A percentile compares a stretch with the other conserved stretches of the same genome.
These are phyloP conservation scores for Taxillus chinensis DNA, from an alignment of 164 flowering plant genomes.

Conservation along the genomic window DNA sequence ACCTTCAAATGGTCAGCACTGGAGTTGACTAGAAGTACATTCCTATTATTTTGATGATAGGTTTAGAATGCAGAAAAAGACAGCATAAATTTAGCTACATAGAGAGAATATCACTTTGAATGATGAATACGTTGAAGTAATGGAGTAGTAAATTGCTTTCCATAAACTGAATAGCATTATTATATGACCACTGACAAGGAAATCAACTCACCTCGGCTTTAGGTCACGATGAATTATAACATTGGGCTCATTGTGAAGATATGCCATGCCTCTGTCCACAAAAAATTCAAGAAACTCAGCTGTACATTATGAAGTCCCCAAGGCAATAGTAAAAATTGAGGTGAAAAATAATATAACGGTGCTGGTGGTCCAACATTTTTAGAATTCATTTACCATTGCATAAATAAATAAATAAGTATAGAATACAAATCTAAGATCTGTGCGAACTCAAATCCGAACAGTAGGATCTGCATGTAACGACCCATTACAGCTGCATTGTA, in stretches of 20 bases:
- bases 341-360: neutral
- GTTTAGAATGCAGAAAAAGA: neutral
- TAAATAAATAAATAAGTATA: no score
- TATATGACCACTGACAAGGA: neutral
- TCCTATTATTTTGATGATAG: conserved; percentile 34
- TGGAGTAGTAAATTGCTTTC: no score
- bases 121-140: no score
- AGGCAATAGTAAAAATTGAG: neutral
- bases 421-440: no score
- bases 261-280: conserved; percentile 84
- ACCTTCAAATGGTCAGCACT: conserved; percentile 96
- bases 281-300: neutral
- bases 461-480: no score
- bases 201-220: conserved; percentile 83
- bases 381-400: neutral
- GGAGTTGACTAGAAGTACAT: conserved; percentile 92
- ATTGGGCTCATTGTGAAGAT: conserved; percentile 97
- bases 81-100: neutral
- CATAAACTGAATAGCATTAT: neutral
- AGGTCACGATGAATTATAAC: conserved; percentile 91
- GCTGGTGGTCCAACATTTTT: neutral
- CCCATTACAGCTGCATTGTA: no score
- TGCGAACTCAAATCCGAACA: no score
- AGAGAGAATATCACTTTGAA: neutral
- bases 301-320: neutral